phyloP scores from a whole-genome alignment of 495 filamentous ascomycete species.

The Trichocladium antarcticum region DNA sequence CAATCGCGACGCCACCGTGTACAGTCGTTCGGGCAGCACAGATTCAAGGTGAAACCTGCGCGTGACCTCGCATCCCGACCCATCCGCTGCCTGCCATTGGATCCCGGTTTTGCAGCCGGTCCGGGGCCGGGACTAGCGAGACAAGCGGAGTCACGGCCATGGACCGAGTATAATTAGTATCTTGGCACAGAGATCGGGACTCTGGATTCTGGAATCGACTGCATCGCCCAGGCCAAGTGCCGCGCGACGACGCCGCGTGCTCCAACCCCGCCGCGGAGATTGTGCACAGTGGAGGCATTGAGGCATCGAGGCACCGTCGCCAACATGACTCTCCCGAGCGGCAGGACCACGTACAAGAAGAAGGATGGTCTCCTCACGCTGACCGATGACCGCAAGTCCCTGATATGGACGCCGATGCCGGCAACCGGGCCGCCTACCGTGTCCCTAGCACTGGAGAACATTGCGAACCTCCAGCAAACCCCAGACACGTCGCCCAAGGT shows the following conservation, averaged over 20 bases:
- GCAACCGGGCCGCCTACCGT: constrained; percentile 46
- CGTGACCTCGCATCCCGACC: constrained; percentile 6
- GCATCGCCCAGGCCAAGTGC: neutral
- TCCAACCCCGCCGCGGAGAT: neutral
- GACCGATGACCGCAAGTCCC: constrained; percentile 52
- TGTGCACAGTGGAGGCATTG: neutral
- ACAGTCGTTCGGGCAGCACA: neutral
- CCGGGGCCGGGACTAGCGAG: constrained; percentile 3
- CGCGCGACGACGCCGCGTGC: neutral
- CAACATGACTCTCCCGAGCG: constrained; percentile 43
- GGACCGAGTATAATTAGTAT: neutral
- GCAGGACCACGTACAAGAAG: constrained; percentile 82
- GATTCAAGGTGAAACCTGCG: neutral
- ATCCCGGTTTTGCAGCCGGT: constrained; percentile 3
- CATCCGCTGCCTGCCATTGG: constrained; percentile 7
- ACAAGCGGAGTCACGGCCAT: neutral
- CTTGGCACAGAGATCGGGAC: neutral
- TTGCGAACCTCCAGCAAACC: constrained; percentile 90
- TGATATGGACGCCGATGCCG: constrained; percentile 68
- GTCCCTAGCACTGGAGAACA: constrained; percentile 58
- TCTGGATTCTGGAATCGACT: neutral
- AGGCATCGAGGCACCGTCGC: neutral
- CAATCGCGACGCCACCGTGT: neutral
- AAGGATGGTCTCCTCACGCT: constrained; percentile 79
- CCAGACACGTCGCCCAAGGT: constrained; percentile 72